Percentiles rank a stretch among this genome's conserved stretches.
phyloP scores from a whole-genome alignment of 148 eudicot genomes.

The Diospyros lotus region DNA sequence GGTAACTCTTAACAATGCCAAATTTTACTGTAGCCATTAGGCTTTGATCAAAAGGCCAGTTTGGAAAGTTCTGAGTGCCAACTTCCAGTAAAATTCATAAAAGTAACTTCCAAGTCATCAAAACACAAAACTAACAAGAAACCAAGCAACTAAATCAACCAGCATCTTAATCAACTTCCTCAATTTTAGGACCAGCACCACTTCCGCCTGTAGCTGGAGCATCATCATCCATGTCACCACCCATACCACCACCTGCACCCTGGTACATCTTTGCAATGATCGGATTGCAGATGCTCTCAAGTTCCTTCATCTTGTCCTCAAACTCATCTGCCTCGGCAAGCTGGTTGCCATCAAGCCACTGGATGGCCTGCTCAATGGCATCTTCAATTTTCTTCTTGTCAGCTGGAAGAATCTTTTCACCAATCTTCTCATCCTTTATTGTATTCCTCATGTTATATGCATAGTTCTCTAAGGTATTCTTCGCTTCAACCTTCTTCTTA shows the following conservation, averaged over 20 bases:
- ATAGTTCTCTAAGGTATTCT: conserved; percentile 27
- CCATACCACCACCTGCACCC: conserved; percentile 23
- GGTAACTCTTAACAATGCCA: too few species aligned
- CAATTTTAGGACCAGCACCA: conserved; percentile 13
- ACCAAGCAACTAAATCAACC: background rate
- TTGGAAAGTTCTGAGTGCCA: too few species aligned
- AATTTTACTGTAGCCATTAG: too few species aligned
- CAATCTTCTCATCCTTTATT: conserved; percentile 29
- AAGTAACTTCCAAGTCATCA: background rate
- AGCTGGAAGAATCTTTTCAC: conserved; percentile 10
- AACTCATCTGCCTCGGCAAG: conserved; percentile 29
- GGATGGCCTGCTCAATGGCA: conserved; percentile 28
- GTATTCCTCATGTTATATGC: conserved; percentile 36
- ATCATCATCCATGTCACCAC: conserved; percentile 13
- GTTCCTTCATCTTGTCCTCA: conserved; percentile 30
- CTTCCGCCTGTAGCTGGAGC: conserved; percentile 8
- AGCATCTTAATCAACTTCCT: conserved; percentile 11
- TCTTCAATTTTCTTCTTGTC: conserved; percentile 34
- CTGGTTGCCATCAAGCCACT: conserved; percentile 39
- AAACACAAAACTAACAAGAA: background rate
- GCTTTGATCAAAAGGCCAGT: too few species aligned
- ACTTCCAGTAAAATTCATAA: background rate
- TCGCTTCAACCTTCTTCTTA: conserved; percentile 28
- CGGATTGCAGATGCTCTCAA: conserved; percentile 29
- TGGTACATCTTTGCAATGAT: conserved; percentile 30